Base-by-base conservation (phyloP, 495 filamentous ascomycete genomes). In the Penicillium macrosclerotiorum region DNA sequence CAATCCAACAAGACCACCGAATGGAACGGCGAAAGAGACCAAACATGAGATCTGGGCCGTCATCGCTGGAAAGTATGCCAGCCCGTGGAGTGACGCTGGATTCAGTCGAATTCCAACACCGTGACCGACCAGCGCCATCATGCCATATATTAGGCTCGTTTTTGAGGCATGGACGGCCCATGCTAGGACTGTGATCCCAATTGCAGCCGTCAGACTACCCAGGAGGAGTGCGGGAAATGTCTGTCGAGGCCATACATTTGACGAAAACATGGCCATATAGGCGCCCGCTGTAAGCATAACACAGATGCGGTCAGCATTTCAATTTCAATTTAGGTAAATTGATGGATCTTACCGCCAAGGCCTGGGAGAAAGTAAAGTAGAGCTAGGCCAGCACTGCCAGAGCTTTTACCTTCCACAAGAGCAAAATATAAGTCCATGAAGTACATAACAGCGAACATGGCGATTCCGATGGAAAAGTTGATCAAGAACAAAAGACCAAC, bases 351-450 rank as follows among this genome's bases (percentile, higher is more conserved):
- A 68, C 64, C 62, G 49, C 62, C 72, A 12, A 73, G 34, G 14
- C 72, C 72, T 3, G 72, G 72, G 9, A 71, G 61, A 32, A 70
- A 73, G 49, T 67, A 81, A 0, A 83, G 50, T 16, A 84, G 54
- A 32, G 76, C 60, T 0, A 75, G 49, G 8, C 80, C 81, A 0
- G 80, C 73, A 14, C 68, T 53, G 13, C 68, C 66, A 8, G 79
- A 57, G 9, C 42, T 43, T 34, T 72, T 71, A 18, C 62, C 66
- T 54, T 74, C 57, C 1, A 81, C 79, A 7, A 82, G 52, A 2
- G 73, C 65, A 53, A 81, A 83, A 59, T 82, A 85, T 8, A 82
- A 59, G 24, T 73, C 72, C 52, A 82, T 73, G 49, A 80, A 84
- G 56, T 85, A 85, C 56, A 82, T 77, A 20, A 82, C 71, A 9